Evolutionary conservation across 1,284 basidiomycete species (phyloP), one percentile per base, ranked within the genome.

Genomic region (Cystobasidium slooffiae): DNA sequence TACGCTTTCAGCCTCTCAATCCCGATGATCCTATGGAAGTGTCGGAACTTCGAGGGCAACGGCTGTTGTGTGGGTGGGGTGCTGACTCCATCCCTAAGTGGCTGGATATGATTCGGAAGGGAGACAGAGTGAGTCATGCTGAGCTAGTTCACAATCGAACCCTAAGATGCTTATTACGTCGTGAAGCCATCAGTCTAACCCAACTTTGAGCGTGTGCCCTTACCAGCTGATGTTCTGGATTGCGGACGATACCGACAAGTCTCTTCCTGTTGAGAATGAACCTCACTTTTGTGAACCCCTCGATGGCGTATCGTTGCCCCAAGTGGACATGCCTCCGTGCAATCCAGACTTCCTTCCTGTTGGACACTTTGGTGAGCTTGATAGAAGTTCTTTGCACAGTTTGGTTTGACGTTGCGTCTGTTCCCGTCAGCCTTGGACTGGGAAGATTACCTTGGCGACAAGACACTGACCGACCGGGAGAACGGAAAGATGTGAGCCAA

Each of bases 211-310:
- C 67, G 41, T 3, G 24, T 62, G 20, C 24, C 2, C 37, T 44
- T 5, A 24, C 10, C 61, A 73, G 70, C 62, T 65, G n/a, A 65
- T 73, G 52, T 73, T 52, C 43, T 73, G 70, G 70, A 64, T 73
- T 18, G 39, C 66, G 18, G 20, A 53, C 24, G 63, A 73, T 22
- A 10, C 18, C 41, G 53, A 73, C 7, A 24, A 44, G 37, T 44
- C 62, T 6, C 53, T 41, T 8, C 51, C 44, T 18, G 70, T 44
- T 8, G 41, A 46, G 10, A 24, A 55, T 16, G 61, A 61, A n/a
- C 43, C 47, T 18, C 56, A 12, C 22, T 53, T 63, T 24, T 49
- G 47, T 10, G 46, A 72, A 39, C 16, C 24, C 39, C 24, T 63
- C 22, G 43, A 53, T 7, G 22, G 12, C 20, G 47, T n/a, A 16